Conservation (phyloP, 257 asterid genomes). For the Cordia subcordata region DNA sequence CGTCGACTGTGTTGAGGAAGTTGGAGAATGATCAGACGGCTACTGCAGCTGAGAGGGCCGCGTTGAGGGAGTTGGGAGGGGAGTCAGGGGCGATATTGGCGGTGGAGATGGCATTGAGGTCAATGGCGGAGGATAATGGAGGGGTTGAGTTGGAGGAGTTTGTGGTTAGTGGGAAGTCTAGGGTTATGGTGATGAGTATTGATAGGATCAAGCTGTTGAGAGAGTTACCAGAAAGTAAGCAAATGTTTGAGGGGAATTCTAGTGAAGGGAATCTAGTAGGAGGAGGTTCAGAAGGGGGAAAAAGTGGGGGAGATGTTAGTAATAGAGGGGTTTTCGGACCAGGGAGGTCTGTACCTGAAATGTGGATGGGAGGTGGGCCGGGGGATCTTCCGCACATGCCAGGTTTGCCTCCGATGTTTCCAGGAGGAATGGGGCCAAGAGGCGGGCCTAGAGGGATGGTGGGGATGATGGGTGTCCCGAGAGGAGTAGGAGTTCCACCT, state of each 20-base stretch:
- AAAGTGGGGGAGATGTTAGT: constrained; percentile 29
- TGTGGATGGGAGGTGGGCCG: constrained; percentile 55
- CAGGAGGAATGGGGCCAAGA: constrained; percentile 58
- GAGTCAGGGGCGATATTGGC: constrained; percentile 69
- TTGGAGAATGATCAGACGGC: constrained; percentile 72
- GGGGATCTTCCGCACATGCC: constrained; percentile 18
- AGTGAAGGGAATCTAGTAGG: constrained; percentile 37
- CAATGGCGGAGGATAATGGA: constrained; percentile 86
- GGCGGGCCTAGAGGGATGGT: constrained; percentile 68
- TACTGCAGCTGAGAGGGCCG: constrained; percentile 54
- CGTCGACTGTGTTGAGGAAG: constrained; percentile 74
- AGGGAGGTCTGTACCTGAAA: constrained; percentile 50
- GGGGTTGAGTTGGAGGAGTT: constrained; percentile 83
- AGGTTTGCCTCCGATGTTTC: constrained; percentile 32
- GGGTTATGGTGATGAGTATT: constrained; percentile 77
- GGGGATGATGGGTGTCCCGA: constrained; percentile 81
- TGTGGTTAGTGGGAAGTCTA: constrained; percentile 75
- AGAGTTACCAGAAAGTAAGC: constrained; percentile 80
- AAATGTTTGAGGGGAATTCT: constrained; percentile 30
- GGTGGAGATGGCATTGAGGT: constrained; percentile 86
- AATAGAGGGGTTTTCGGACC: constrained; percentile 41
- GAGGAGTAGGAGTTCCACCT: constrained; percentile 91
- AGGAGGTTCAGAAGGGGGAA: constrained; percentile 21
- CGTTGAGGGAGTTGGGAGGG: constrained; percentile 84
- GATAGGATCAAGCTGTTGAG: constrained; percentile 74